Evolutionary conservation across 1,284 basidiomycete species (phyloP).

Genomic region (Fomitopsis schrenkii): DNA sequence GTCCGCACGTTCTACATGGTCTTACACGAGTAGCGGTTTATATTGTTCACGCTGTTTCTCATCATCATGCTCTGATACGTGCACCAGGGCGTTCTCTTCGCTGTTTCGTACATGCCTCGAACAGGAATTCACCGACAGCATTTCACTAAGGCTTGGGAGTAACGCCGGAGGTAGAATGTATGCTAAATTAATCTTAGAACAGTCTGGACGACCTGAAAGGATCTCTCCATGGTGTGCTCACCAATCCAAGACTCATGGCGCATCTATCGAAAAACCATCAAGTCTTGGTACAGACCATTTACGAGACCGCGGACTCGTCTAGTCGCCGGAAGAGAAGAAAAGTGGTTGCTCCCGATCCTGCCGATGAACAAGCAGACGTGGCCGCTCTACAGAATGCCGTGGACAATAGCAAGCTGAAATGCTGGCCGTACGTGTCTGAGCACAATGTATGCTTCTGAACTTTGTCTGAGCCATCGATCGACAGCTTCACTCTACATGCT

Average conservation of each 20-base stretch:
- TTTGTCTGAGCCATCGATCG: conserved; percentile 4
- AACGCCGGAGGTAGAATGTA: not conserved
- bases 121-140: too few relatives aligned
- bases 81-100: not conserved
- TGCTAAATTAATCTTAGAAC: conserved; percentile 8
- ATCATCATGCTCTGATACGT: not conserved
- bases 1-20: not conserved
- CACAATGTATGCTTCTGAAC: not conserved
- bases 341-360: conserved; percentile 25
- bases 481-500: conserved; percentile 49
- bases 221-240: conserved; percentile 43
- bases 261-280: conserved; percentile 54
- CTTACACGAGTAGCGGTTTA: not conserved
- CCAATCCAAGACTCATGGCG: conserved; percentile 53
- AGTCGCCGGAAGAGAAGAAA: conserved; percentile 45
- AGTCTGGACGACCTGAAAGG: conserved; percentile 55
- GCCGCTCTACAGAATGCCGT: conserved; percentile 43
- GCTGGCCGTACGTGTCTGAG: conserved; percentile 50
- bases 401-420: conserved; percentile 44
- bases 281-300: conserved; percentile 39
- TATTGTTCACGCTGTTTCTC: not conserved
- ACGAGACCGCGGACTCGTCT: conserved; percentile 36
- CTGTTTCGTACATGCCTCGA: not conserved
- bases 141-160: not conserved
- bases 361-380: conserved; percentile 38